A percentile compares a stretch with the other conserved stretches of the same genome.
Conservation (phyloP, 106 monocot species). For the Xerophyta viscosa region DNA sequence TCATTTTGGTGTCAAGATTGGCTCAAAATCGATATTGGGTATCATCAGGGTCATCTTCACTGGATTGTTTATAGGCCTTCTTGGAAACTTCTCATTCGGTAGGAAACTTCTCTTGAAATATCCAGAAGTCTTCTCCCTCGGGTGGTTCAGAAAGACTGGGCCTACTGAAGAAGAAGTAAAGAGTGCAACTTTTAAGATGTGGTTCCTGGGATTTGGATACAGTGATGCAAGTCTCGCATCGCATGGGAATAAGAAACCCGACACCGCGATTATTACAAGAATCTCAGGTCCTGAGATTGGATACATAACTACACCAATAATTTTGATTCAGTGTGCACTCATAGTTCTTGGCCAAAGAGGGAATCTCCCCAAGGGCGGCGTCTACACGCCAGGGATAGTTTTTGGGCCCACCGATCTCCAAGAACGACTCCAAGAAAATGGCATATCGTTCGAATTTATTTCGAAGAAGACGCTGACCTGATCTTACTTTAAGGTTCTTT, state of each 20-base stretch:
- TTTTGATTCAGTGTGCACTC: constrained; percentile 79
- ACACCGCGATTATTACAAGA: constrained; percentile 73
- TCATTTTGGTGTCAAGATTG: constrained; percentile 83
- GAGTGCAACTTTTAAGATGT: constrained; percentile 90
- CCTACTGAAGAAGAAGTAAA: constrained; percentile 85
- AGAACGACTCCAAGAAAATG: constrained; percentile 67
- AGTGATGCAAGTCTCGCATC: constrained; percentile 39
- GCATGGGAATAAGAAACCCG: constrained; percentile 36
- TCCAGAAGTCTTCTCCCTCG: constrained; percentile 67
- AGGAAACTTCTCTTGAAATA: constrained; percentile 65
- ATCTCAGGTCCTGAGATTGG: constrained; percentile 86
- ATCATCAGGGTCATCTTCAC: constrained; percentile 31
- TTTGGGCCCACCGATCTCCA: constrained; percentile 77
- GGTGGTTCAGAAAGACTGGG: constrained; percentile 73
- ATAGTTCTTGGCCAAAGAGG: constrained; percentile 47
- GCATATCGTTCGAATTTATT: constrained; percentile 77
- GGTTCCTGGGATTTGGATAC: constrained; percentile 80
- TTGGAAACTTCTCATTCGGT: constrained; percentile 52
- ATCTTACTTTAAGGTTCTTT: too few species aligned
- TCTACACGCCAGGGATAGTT: constrained; percentile 67
- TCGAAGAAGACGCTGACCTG: constrained; percentile 48
- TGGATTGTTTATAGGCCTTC: constrained; percentile 67
- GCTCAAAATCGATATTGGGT: constrained; percentile 48
- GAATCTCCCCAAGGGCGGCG: constrained; percentile 70
- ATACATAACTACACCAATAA: constrained; percentile 74